Base-by-base conservation (phyloP, 192 early-diverging fungal genomes). In the Chytriomyces hyalinus region DNA sequence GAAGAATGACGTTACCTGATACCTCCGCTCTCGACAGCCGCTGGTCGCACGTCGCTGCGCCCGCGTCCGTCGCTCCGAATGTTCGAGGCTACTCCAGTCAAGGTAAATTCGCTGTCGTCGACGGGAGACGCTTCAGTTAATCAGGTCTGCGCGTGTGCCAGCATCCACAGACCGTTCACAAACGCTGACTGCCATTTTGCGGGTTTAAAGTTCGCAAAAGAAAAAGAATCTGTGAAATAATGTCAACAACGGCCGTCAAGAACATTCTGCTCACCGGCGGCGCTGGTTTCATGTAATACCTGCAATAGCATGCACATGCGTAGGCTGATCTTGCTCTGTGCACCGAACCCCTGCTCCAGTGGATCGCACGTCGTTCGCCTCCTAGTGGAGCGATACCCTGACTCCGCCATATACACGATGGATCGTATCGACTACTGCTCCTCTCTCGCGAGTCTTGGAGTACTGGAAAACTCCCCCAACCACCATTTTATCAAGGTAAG, bases 51-150 rank as follows among this genome's bases (percentile, higher is more conserved):
- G 77, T 96, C 93, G 15, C 89, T 82, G 26, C 92, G 86, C 49
- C 84, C 80, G 28, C 97, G 94, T 0, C 97, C 97, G 78, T 99
- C 97, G 17, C 90, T 90, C 62, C 97, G 92, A 53, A 97, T 85
- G 80, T 92, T 91, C 57, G 78, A 75, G 66, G 93, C 91, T 49
- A 98, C 88, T 47, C 95, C 94, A 4, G 53, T 5, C 20, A 20
- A 4, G 13, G 53, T 20, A 20, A n/a, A 20, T 57, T 57, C 20
- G 53, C 20, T 57, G 53, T 57, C 53, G 53, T 57, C 53, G 15
- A 57, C 1, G 3, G 36, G 36, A 36, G 1, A 4, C 36, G 36
- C 36, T 36, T 36, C 36, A 36, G 36, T 36, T 36, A 36, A 36
- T 36, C 36, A 36, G 53, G 3, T 13, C 20, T n/a, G n/a, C 53